These are phyloP conservation scores for Gliomastix tumulicola DNA, from an alignment of 2,329 filamentous ascomycete genomes.

Conservation along the genomic window DNA sequence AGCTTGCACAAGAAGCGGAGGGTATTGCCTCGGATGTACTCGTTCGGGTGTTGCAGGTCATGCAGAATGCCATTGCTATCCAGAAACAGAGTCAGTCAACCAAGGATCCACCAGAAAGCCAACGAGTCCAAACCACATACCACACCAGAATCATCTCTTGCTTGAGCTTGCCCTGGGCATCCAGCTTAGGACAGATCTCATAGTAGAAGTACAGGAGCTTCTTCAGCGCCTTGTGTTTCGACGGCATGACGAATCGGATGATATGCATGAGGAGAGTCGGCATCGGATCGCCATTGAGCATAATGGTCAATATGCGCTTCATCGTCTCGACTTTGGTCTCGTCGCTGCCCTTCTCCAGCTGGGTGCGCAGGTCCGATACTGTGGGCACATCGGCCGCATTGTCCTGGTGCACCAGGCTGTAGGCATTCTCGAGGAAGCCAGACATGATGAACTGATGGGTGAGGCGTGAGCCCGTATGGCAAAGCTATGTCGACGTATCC, in stretches of 20 bases:
- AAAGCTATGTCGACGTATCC: neutral
- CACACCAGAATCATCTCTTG: constrained; percentile 99
- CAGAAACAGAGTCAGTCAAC: constrained; percentile 1
- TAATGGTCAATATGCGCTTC: constrained; percentile 92
- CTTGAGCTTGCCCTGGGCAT: constrained; percentile 88
- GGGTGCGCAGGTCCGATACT: constrained; percentile 83
- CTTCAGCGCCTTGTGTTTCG: constrained; percentile 92
- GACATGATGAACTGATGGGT: constrained; percentile 57
- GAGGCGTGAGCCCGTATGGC: constrained; percentile 8
- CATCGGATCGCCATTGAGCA: constrained; percentile 98
- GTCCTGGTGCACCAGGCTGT: constrained; percentile 96
- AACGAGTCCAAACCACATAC: constrained; percentile 38
- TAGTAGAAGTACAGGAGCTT: constrained; percentile 99
- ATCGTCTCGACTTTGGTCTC: constrained; percentile 91
- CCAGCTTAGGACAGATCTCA: constrained; percentile 95
- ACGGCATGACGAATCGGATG: constrained; percentile 99
- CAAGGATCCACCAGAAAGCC: neutral
- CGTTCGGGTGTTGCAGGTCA: constrained; percentile 94
- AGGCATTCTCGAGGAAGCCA: constrained; percentile 88
- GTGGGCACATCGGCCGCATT: constrained; percentile 89
- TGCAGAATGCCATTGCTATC: constrained; percentile 93
- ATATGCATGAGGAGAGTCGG: constrained; percentile 97
- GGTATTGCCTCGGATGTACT: constrained; percentile 98
- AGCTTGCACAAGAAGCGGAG: constrained; percentile 95
- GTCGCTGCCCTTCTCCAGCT: constrained; percentile 90